These are phyloP conservation scores for Pulveroboletus sp. DNA, from an alignment of 768 basidiomycete genomes.

Conservation along the genomic window DNA sequence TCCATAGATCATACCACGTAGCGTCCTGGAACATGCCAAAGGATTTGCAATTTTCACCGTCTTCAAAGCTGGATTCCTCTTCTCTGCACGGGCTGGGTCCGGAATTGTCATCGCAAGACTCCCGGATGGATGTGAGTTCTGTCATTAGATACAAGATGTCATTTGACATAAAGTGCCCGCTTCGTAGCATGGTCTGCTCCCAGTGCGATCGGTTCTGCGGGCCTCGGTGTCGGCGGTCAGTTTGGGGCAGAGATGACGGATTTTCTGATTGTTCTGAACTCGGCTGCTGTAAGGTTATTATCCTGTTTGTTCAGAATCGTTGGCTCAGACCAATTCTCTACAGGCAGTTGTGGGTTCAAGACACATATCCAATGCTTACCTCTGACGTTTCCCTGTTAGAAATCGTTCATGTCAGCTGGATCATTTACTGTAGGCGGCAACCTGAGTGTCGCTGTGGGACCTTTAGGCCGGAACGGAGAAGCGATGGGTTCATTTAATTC, in stretches of 20 bases:
- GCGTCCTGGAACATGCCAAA: constrained; percentile 53
- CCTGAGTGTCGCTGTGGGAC: constrained; percentile 85
- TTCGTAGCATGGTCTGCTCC: constrained; percentile 93
- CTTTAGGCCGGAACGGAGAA: constrained; percentile 91
- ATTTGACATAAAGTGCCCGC: constrained; percentile 28
- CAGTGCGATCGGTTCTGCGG: constrained; percentile 91
- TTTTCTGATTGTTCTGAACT: constrained; percentile 87
- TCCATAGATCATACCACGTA: constrained; percentile 51
- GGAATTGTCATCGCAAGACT: constrained; percentile 88
- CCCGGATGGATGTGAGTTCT: constrained; percentile 70
- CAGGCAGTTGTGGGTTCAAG: constrained; percentile 60
- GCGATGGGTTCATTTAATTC: constrained; percentile 80
- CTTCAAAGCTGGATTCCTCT: constrained; percentile 66
- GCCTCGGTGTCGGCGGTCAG: constrained; percentile 84
- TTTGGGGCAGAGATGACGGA: constrained; percentile 87
- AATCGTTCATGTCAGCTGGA: constrained; percentile 93
- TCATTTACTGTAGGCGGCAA: constrained; percentile 90
- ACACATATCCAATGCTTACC: neutral
- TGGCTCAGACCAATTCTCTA: neutral
- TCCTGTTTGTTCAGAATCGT: constrained; percentile 3
- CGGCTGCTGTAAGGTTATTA: constrained; percentile 54
- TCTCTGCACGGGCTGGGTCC: constrained; percentile 77
- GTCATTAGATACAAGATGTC: neutral
- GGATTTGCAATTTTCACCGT: constrained; percentile 93
- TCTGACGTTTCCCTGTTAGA: constrained; percentile 37